phyloP scores from a whole-genome alignment of 495 filamentous ascomycete species.

The Aspergillus panamensis region DNA sequence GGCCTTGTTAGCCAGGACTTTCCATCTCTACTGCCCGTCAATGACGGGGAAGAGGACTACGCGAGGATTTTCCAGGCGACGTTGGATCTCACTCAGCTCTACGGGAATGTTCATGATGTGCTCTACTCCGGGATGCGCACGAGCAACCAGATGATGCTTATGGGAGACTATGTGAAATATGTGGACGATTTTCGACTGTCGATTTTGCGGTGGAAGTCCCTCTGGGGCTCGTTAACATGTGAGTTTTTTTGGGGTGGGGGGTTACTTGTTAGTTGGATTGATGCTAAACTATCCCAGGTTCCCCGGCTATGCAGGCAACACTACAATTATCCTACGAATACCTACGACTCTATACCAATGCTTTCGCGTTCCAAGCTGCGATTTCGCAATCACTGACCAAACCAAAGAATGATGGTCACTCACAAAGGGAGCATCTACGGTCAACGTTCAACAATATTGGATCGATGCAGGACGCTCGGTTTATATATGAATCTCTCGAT shows the following conservation, averaged over 20 bases:
- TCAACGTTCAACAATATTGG: conserved; percentile 51
- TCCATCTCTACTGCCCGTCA: conserved; percentile 52
- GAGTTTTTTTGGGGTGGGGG: too few species aligned
- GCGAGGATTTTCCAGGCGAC: conserved; percentile 61
- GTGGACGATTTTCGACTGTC: conserved; percentile 62
- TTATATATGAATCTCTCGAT: conserved; percentile 61
- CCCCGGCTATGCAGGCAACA: conserved; percentile 53
- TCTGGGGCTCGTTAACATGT: conserved; percentile 59
- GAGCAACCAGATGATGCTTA: conserved; percentile 61
- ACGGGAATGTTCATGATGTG: conserved; percentile 64
- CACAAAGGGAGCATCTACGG: conserved; percentile 42
- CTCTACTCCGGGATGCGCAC: conserved; percentile 62
- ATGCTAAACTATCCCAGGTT: conserved; percentile 40
- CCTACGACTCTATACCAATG: conserved; percentile 60
- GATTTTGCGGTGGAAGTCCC: conserved; percentile 60
- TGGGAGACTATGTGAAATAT: conserved; percentile 64
- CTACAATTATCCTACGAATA: conserved; percentile 62
- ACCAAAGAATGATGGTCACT: conserved; percentile 33
- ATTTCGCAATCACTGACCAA: conserved; percentile 55
- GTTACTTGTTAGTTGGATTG: not conserved
- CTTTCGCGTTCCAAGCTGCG: conserved; percentile 64
- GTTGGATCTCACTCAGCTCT: conserved; percentile 62
- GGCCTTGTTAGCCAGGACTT: conserved; percentile 59
- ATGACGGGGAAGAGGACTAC: conserved; percentile 56
- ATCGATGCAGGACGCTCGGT: conserved; percentile 57